A percentile compares a stretch with the other conserved stretches of the same genome.
phyloP scores from a whole-genome alignment of 1,139 yeast genomes.

The Groenewaldozyma auringiensis region DNA sequence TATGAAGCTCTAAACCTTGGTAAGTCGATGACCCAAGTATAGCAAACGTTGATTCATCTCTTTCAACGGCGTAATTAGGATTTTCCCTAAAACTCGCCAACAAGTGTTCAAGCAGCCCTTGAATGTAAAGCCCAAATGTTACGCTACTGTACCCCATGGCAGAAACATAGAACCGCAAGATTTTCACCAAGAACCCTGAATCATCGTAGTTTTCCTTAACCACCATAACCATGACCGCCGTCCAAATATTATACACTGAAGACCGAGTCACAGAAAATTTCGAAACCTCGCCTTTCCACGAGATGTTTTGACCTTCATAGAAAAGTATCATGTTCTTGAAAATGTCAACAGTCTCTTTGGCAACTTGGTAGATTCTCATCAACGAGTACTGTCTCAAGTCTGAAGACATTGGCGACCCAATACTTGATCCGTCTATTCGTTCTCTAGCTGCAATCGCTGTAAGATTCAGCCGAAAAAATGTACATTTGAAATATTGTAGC shows the following conservation, averaged over 20 bases:
- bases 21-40: constrained; percentile 19
- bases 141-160: constrained; percentile 2
- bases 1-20: constrained; percentile 15
- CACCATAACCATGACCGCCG: constrained; percentile 15
- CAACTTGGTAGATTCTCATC: constrained; percentile 8
- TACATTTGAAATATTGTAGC: constrained; percentile 1
- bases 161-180: constrained; percentile 9
- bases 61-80: constrained; percentile 14
- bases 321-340: constrained; percentile 8
- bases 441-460: constrained; percentile 9
- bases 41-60: constrained; percentile 22
- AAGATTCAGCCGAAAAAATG: constrained; percentile 12
- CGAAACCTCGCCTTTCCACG: constrained; percentile 8
- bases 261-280: constrained; percentile 7
- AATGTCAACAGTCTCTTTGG: constrained; percentile 9
- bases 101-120: constrained; percentile 15
- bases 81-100: constrained; percentile 4
- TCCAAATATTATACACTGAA: constrained; percentile 17
- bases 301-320: background rate
- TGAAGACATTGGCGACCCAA: background rate
- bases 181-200: constrained; percentile 8
- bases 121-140: constrained; percentile 14
- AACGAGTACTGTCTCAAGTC: constrained; percentile 8
- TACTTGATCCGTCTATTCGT: background rate
- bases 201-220: constrained; percentile 15